Percentiles rank a stretch among this genome's conserved stretches.
Evolutionary conservation across 495 filamentous ascomycete species (phyloP).

Genomic region (Penicillium bialowiezense): DNA sequence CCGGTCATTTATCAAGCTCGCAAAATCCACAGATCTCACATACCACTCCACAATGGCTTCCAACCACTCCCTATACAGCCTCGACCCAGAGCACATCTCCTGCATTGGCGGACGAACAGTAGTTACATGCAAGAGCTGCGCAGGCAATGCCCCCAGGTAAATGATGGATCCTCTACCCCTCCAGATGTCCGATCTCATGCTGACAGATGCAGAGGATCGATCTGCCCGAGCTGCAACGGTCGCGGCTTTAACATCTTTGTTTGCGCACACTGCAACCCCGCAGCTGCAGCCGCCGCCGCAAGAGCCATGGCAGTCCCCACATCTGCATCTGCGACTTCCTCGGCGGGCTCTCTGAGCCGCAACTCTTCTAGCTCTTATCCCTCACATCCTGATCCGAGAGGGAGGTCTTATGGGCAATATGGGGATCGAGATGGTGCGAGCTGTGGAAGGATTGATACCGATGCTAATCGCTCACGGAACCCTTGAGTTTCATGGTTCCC

Average conservation of each 20-base stretch:
- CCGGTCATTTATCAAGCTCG: neutral
- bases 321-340: constrained; percentile 18
- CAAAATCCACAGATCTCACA: neutral
- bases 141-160: constrained; percentile 43
- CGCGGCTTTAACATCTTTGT: constrained; percentile 37
- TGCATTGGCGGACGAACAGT: constrained; percentile 39
- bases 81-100: constrained; percentile 36
- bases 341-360: constrained; percentile 31
- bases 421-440: constrained; percentile 19
- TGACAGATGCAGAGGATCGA: constrained; percentile 23
- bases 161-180: neutral
- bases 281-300: constrained; percentile 16
- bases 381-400: constrained; percentile 16
- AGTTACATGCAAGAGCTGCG: constrained; percentile 36
- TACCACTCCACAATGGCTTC: constrained; percentile 19
- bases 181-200: neutral
- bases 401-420: constrained; percentile 12
- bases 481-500: too few relatives aligned
- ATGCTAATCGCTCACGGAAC: constrained; percentile 21
- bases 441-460: constrained; percentile 23
- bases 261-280: constrained; percentile 37
- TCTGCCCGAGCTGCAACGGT: constrained; percentile 34
- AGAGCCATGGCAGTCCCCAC: constrained; percentile 15
- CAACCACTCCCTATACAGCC: constrained; percentile 15
- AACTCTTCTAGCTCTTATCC: constrained; percentile 32